Conservation (phyloP, 495 filamentous ascomycete species). For the Neurospora terricola region DNA sequence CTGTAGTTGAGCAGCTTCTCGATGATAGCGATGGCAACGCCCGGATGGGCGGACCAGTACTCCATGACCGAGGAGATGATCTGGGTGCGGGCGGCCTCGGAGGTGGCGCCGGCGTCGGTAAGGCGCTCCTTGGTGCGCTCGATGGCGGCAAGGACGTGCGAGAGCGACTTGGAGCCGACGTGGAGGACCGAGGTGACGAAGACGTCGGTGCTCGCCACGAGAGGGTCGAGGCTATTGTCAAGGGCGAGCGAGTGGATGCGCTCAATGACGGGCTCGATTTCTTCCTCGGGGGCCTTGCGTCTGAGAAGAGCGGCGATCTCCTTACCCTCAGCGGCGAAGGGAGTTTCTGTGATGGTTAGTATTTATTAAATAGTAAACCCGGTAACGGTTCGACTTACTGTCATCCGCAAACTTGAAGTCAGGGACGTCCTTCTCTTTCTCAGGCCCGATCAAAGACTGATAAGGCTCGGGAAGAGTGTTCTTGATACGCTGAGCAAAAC, state of each 20-base stretch:
- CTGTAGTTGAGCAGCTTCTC: conserved; percentile 98
- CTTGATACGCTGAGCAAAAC: conserved; percentile 92
- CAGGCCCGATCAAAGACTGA: conserved; percentile 67
- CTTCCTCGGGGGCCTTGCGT: conserved; percentile 72
- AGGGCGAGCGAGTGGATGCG: conserved; percentile 67
- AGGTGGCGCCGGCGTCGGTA: conserved; percentile 61
- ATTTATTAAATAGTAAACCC: neutral
- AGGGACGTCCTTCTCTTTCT: conserved; percentile 86
- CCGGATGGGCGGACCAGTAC: conserved; percentile 90
- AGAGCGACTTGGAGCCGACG: conserved; percentile 88
- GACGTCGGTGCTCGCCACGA: conserved; percentile 78
- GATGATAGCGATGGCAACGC: conserved; percentile 84
- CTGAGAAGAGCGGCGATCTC: conserved; percentile 70
- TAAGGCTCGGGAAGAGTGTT: conserved; percentile 84
- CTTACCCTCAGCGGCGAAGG: conserved; percentile 69
- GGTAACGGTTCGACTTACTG: conserved; percentile 40
- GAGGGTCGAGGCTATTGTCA: conserved; percentile 58
- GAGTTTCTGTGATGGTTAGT: conserved; percentile 46
- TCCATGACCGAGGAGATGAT: conserved; percentile 84
- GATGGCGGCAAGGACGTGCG: conserved; percentile 90
- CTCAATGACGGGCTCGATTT: conserved; percentile 67
- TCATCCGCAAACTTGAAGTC: conserved; percentile 84
- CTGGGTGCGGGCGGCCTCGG: conserved; percentile 65
- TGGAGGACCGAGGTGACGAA: conserved; percentile 88
- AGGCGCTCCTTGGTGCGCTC: conserved; percentile 92